Percentiles rank a stretch among this genome's conserved stretches.
Conservation (phyloP, 257 asterid genomes). For the Ophiorrhiza pumila region DNA sequence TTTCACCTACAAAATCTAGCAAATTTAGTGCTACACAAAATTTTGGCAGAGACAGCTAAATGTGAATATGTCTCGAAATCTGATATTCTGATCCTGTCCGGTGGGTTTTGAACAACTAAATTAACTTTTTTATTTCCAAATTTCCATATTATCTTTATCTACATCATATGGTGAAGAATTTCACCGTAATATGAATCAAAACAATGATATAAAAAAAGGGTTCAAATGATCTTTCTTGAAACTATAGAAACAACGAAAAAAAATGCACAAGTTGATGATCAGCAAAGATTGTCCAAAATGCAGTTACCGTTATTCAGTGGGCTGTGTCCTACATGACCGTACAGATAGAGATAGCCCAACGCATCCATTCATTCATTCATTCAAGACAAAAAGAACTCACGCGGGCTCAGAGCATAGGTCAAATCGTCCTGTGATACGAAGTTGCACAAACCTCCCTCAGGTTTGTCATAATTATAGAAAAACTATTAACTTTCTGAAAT, state of each 20-base stretch:
- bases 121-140: background rate
- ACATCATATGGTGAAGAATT: background rate
- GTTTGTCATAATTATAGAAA: background rate
- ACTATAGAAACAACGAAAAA: no score
- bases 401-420: background rate
- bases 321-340: background rate
- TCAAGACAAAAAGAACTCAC: background rate
- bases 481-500: background rate
- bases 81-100: background rate
- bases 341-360: background rate
- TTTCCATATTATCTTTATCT: background rate
- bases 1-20: background rate
- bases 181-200: no score
- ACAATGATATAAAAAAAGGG: no score
- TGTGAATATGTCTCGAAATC: background rate
- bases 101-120: background rate
- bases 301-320: background rate
- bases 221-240: background rate
- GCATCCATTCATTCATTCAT: background rate
- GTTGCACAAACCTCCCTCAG: background rate
- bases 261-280: no score
- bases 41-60: background rate
- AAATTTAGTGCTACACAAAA: background rate
- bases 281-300: no score
- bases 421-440: background rate